Evolutionary conservation across 768 basidiomycete species (phyloP), one percentile per base, ranked within the genome.

Genomic region (Cystofilobasidium macerans): DNA sequence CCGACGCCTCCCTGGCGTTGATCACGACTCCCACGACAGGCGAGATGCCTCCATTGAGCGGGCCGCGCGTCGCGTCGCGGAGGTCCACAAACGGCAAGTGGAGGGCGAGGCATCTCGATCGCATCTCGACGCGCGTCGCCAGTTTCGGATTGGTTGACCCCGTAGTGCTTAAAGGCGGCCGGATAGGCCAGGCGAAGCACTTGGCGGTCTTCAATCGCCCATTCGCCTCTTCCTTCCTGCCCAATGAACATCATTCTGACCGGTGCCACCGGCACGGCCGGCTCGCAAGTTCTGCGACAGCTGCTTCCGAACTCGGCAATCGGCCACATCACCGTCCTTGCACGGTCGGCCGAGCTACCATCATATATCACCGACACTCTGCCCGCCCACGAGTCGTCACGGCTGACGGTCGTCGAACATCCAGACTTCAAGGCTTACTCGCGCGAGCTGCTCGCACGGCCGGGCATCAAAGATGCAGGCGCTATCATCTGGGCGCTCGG

Each of bases 401-500:
- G 28, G 24, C 48, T 51, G 5, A 24, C 48, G 5, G 48, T 51
- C 20, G 6, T 51, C 28, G 24, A 51, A 20, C 48, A 51, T 20
- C 48, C 9, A 3, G 48, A 51, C 48, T 51, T 51, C 24, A 51
- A 24, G 9, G n/a, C 48, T 5, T 51, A 51, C 48, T 20, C 48
- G 24, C 4, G 5, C 48, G 48, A 51, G 24, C 48, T 51, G 24
- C 48, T 51, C 13, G 24, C 48, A 2, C 12, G 48, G 6, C 6
- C 4, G 2, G 48, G 48, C 48, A 20, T 51, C 22, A 18, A 26
- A 20, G 48, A 51, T 20, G 48, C 48, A 3, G 48, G 48, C 7
- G 28, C 24, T 4, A 20, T 51, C 48, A 51, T 51, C 48, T 51
- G 48, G 48, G 48, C 48, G 48, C 48, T 51, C 28, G 48, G 48